Evolutionary conservation across 352 stramenopile species (phyloP).

Genomic region (Thraustochytrium sp.): DNA sequence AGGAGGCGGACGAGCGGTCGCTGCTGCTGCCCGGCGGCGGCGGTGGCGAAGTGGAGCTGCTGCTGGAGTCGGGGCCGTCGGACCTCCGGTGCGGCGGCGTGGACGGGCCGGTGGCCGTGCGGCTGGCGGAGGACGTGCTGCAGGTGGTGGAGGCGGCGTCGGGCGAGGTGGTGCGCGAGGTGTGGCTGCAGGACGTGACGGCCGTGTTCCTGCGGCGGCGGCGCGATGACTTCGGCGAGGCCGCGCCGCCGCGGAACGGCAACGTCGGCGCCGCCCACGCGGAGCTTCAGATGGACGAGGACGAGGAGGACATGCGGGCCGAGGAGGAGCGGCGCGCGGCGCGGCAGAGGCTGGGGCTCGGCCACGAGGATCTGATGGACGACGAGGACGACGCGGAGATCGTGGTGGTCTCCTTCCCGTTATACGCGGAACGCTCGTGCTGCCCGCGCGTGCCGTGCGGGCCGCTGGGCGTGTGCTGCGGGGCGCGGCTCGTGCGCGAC

Average conservation of each 20-base stretch:
- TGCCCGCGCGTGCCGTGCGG: no score
- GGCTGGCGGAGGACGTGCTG: neutral
- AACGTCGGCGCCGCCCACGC: no score
- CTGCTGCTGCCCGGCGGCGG: neutral
- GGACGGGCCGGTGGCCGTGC: neutral
- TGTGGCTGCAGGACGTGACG: neutral
- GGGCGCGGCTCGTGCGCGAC: neutral
- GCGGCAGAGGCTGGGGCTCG: neutral
- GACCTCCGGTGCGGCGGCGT: neutral
- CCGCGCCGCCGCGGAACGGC: neutral
- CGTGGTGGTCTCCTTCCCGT: neutral
- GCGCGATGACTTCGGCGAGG: neutral
- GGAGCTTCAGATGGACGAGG: no score
- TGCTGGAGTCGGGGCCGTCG: neutral
- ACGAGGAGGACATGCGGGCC: no score
- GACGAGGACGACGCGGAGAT: slow-evolving; percentile 4
- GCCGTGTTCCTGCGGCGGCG: neutral
- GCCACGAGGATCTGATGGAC: neutral
- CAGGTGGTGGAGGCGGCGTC: neutral
- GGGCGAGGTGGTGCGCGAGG: neutral
- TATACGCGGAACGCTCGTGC: neutral
- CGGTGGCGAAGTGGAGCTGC: neutral
- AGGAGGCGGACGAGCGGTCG: neutral
- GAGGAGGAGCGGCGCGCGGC: no score
- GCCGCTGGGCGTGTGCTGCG: no score